Evolutionary conservation across 2,329 filamentous ascomycete species (phyloP), one percentile per base, ranked within the genome.

Genomic region (Colletotrichum siamense): DNA sequence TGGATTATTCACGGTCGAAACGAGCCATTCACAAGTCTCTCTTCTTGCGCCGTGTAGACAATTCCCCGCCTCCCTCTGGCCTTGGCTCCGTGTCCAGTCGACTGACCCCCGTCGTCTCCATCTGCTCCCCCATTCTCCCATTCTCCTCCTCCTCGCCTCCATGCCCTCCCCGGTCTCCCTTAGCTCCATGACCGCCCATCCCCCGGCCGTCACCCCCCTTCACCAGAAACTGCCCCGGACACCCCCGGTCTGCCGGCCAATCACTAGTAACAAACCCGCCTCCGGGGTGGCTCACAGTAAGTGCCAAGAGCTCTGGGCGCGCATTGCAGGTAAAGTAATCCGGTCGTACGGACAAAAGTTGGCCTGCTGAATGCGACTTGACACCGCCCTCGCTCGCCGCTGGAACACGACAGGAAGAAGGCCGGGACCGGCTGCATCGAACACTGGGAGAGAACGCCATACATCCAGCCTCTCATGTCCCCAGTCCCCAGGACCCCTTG

Each of bases 281-380:
- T 49, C 44, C 12, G 69, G 63, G 32, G 22, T 73, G 55, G 57
- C 26, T 57, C 55, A 34, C 26, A 30, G 34, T n/a, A 44, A 28
- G 36, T 68, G 73, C 73, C 73, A 75, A 75, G 73, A 55, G 22
- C 55, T 75, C 67, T 75, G 36, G 73, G 69, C 69, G 49, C 70
- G 39, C 73, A 28, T 73, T n/a, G 69, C 32, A 63, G 55, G 62
- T 67, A 67, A 52, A 63, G 69, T 30, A 67, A 32, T 68, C 61
- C 57, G 70, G 70, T 65, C 70, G 70, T 52, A 73, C 44, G 57
- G 69, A 49, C 64, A 61, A 52, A 63, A 55, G 26, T 67, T 63
- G 28, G 28, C 24, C 34, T 39, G n/a, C 18, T 57, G 36, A 24
- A 39, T 57, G 73, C 62, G 30, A 75, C 66, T 59, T 22, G 66